Base-by-base conservation (phyloP, 2,329 filamentous ascomycete species). In the Colletotrichum tropicicola region DNA sequence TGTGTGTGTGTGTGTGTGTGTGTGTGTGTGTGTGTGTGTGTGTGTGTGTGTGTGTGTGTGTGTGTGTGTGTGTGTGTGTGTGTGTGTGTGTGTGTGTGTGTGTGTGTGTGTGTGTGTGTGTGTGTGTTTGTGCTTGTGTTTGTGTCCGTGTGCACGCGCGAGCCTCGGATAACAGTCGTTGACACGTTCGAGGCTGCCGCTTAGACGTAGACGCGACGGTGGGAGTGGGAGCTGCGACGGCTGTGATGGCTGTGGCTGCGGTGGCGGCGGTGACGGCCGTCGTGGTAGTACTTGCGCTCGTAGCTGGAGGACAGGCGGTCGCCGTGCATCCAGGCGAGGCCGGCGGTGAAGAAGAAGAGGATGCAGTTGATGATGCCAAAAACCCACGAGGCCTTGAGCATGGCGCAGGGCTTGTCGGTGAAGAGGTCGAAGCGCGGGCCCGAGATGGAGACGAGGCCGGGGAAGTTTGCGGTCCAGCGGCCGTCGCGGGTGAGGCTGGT, bases 351-450 rank as follows among this genome's bases (percentile, higher is more conserved):
- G 76, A 91, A 90, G 80, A 97, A 97, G 75, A 94, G 90, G 68
- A 96, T 81, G 69, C 83, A 82, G 77, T 96, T 92, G 85, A 98
- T 97, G 77, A 98, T 98, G 51, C 88, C 93, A 70, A 98, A 90
- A 3, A 93, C 95, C 79, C 93, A 98, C 70, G 84, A 86, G 1
- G 94, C 91, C 86, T 98, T 98, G 73, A 97, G 87, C 93, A 98
- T 96, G 52, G 91, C 87, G 80, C 95, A 98, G 5, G 89, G 88
- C 84, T 95, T 95, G 78, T 92, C 85, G 37, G 89, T 77, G 56
- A 85, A 77, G 41, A 89, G 73, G 43, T 83, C 77, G 63, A 88
- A 84, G 54, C 79, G 79, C 49, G 83, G 83, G 35, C 85, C 76
- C 28, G 78, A 80, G 44, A 87, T 87, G 68, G 79, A 82, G 28